A percentile compares a stretch with the other conserved stretches of the same genome.
These are phyloP conservation scores for Excoecaria agallocha DNA, from an alignment of 345 rosid genomes.

Conservation along the genomic window DNA sequence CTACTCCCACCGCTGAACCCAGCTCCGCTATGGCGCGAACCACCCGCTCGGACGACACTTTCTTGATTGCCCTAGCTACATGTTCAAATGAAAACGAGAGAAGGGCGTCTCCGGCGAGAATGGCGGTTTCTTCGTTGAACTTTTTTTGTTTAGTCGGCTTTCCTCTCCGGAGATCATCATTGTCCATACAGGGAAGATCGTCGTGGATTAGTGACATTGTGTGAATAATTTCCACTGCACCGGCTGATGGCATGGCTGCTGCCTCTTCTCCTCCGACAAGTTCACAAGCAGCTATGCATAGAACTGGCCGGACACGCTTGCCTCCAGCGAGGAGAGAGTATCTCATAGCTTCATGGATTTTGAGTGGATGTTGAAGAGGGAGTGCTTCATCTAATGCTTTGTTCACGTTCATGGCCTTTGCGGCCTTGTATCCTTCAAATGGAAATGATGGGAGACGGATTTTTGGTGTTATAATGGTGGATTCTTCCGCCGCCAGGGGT, in stretches of 20 bases:
- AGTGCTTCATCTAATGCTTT: slow-evolving; percentile 51
- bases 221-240: slow-evolving; percentile 71
- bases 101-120: slow-evolving; percentile 63
- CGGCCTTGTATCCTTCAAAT: slow-evolving; percentile 31
- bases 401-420: slow-evolving; percentile 40
- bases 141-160: slow-evolving; percentile 56
- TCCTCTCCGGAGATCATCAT: slow-evolving; percentile 61
- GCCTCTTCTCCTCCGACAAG: slow-evolving; percentile 52
- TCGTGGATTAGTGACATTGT: slow-evolving; percentile 68
- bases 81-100: slow-evolving; percentile 60
- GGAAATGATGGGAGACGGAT: slow-evolving; percentile 22
- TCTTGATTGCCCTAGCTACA: slow-evolving; percentile 26
- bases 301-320: slow-evolving; percentile 60
- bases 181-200: slow-evolving; percentile 73
- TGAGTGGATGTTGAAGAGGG: slow-evolving; percentile 40
- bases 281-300: slow-evolving; percentile 65
- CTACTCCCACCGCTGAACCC: slow-evolving; percentile 43
- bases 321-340: slow-evolving; percentile 64
- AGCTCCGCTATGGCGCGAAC: slow-evolving; percentile 45
- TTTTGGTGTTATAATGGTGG: background rate
- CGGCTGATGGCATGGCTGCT: slow-evolving; percentile 52
- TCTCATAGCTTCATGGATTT: slow-evolving; percentile 67
- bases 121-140: slow-evolving; percentile 52
- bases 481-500: background rate
- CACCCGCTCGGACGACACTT: slow-evolving; percentile 34